Evolutionary conservation across 768 basidiomycete species (phyloP).

Genomic region (Russula emetica): DNA sequence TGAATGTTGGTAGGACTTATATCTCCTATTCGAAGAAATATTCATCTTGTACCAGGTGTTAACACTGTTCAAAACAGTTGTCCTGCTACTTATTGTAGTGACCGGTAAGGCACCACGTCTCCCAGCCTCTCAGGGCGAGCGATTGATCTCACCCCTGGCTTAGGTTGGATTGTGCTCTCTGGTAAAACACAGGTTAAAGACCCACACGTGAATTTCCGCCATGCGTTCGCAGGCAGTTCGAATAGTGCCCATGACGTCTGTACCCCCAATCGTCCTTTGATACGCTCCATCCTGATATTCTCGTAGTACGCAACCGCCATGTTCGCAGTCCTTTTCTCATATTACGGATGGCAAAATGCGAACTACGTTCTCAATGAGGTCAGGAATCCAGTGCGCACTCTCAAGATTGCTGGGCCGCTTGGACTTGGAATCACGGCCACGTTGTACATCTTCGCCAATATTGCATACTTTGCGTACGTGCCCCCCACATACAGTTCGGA

Average conservation of each 20-base stretch:
- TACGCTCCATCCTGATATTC: not conserved
- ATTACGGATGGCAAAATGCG: slow-evolving; percentile 51
- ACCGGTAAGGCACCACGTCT: slow-evolving; percentile 35
- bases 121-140: not conserved
- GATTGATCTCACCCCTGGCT: not conserved
- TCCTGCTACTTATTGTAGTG: slow-evolving; percentile 52
- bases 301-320: slow-evolving; percentile 56
- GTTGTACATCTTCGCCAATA: slow-evolving; percentile 53
- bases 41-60: slow-evolving; percentile 37
- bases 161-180: slow-evolving; percentile 57
- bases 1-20: slow-evolving; percentile 42
- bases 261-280: not conserved
- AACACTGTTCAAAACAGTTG: slow-evolving; percentile 50
- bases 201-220: slow-evolving; percentile 53
- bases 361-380: slow-evolving; percentile 61
- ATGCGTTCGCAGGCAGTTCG: slow-evolving; percentile 55
- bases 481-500: not conserved
- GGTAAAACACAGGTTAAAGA: slow-evolving; percentile 54
- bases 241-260: slow-evolving; percentile 47
- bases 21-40: not conserved
- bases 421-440: slow-evolving; percentile 51
- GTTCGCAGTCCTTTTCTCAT: slow-evolving; percentile 52
- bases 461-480: slow-evolving; percentile 52
- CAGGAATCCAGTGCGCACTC: slow-evolving; percentile 53
- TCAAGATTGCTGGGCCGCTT: slow-evolving; percentile 58